Base-by-base conservation (phyloP, 805 yeast species). In the Saccharomycopsis fermentans region DNA sequence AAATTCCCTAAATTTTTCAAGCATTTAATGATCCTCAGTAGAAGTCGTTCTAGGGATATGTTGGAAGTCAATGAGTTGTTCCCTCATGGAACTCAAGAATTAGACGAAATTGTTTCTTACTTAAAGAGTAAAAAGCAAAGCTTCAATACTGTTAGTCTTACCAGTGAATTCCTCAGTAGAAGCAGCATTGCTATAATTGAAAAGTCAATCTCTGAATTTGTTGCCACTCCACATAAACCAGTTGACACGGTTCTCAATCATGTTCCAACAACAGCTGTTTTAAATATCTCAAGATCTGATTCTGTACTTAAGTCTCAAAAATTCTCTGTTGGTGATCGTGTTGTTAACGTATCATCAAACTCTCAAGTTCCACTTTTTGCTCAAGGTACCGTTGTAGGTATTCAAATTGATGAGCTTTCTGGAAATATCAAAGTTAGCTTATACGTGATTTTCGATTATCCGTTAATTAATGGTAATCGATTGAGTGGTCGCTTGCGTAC, bases 321-420 rank as follows among this genome's bases (percentile, higher is more conserved):
- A 52, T 94, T 94, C 68, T 78, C 80, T 32, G 76, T 94, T 24
- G 99, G 99, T 65, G 97, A 94, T 67, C 81, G 99, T 61, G 89
- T 94, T 34, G 79, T 87, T 26, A 90, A 88, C 64, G 87, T 90
- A 24, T 86, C 86, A 65, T 87, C 84, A 65, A 82, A 87, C 26
- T 98, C 98, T 55, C 90, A 88, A 67, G 96, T 91, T 16, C 96
- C 97, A 29, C 72, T 84, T 58, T 90, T 86, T 68, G 79, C 88
- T 27, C 86, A 86, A 66, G 99, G 99, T 69, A 90, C 97, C 0
- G 96, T 94, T 57, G 86, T 88, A 55, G 85, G 87, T 8, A 74
- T 79, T 58, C 55, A 58, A 47, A 72, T 72, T 26, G 75, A 81
- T 47, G 89, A 88, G 48, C 29, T 21, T 43, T 43, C 50, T 21